Base-by-base conservation (phyloP, 1,284 basidiomycete genomes). In the Boletus sp. region DNA sequence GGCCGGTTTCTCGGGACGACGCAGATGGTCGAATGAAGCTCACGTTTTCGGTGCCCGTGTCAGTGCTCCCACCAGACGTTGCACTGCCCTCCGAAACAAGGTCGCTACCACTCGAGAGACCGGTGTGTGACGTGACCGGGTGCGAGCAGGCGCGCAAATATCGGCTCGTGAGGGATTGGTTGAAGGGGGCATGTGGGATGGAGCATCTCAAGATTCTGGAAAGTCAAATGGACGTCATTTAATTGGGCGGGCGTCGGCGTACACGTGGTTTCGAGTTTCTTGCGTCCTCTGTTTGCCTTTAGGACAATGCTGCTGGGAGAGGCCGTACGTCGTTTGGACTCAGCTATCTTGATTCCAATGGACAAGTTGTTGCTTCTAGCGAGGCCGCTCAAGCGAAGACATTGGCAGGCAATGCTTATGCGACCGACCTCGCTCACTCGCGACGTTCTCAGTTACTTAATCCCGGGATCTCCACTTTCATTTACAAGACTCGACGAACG, bases 151-250 rank as follows among this genome's bases (percentile, higher is more conserved):
- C 48, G 38, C 63, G 78, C 50, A 82, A 78, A 62, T 82, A 82
- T 56, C 69, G 78, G 30, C 66, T 78, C 4, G 73, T 77, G 27
- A 70, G 60, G 42, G 70, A 75, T 50, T 78, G 73, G 60, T 62
- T 71, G 44, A 69, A 61, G 43, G 80, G 80, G 0, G 80, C 78
- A 2, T 82, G 81, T 58, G 73, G 74, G 8, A 69, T 82, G 60
- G 63, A 58, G 2, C 82, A 84, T 65, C 66, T 84, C 56, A 80
- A 78, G 52, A 46, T 71, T 16, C 61, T 84, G 36, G 78, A 82
- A 27, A 49, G 23, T n/a, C 59, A 65, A 50, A 51, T 60, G 51
- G 44, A 51, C 7, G 41, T 42, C 1, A 42, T 39, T 23, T 58
- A 33, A 58, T 26, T 14, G 4, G 2, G 25, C 12, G 5, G 33